phyloP scores from a whole-genome alignment of 139 green algal genomes.

The Chlorella ohadii region DNA sequence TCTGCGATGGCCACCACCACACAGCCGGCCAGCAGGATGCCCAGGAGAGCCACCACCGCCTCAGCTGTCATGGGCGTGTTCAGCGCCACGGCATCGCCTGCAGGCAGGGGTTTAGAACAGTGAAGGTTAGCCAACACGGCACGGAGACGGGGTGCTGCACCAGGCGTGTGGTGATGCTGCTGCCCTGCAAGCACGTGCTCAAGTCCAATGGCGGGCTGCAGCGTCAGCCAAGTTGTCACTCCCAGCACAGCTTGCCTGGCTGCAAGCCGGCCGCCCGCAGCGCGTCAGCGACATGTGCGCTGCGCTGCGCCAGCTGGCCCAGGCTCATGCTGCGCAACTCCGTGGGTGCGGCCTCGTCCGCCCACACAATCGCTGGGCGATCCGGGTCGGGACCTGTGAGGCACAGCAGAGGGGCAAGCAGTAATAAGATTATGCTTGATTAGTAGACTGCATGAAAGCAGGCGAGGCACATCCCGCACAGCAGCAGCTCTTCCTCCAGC shows the following conservation, averaged over 20 bases:
- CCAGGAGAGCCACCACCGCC: constrained; percentile 82
- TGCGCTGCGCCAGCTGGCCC: constrained; percentile 51
- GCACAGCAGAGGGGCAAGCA: neutral
- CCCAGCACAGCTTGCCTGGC: constrained; percentile 43
- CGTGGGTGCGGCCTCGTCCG: constrained; percentile 59
- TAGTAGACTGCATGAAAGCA: too few relatives aligned
- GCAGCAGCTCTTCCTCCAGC: neutral
- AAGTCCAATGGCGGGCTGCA: too few relatives aligned
- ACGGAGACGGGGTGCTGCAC: too few relatives aligned
- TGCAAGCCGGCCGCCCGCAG: constrained; percentile 42
- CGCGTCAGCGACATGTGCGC: constrained; percentile 48
- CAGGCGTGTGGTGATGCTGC: neutral
- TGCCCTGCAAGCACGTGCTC: too few relatives aligned
- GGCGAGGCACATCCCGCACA: neutral
- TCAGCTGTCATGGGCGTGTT: constrained; percentile 81
- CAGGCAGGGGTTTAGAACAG: too few relatives aligned
- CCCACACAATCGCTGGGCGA: constrained; percentile 78
- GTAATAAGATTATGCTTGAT: too few relatives aligned
- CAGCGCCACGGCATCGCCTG: constrained; percentile 81
- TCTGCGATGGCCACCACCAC: constrained; percentile 89
- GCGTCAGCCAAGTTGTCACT: too few relatives aligned
- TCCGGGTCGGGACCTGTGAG: constrained; percentile 40
- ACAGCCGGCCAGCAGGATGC: constrained; percentile 81
- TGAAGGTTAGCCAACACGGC: too few relatives aligned
- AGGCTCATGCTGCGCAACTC: constrained; percentile 58